Base-by-base conservation (phyloP, 495 filamentous ascomycete genomes). In the Lophiostoma macrostomum region DNA sequence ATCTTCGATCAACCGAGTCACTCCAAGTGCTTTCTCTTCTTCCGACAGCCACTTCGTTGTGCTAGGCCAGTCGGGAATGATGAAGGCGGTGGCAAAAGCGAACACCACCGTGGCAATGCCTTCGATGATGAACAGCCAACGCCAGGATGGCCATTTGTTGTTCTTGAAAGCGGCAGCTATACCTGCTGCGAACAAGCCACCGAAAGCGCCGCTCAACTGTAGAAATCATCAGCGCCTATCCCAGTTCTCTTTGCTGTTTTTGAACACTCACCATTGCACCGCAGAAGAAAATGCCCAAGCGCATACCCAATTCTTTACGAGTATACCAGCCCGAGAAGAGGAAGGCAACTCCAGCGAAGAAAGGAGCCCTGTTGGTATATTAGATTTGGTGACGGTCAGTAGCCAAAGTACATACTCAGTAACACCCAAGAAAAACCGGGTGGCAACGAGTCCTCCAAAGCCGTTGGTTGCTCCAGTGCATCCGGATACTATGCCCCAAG, bases 161-260 rank as follows among this genome's bases (percentile, higher is more conserved):
- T 10, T 38, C 16, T 38, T 18, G 16, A 38, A 38, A 8, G 35
- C 35, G 2, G 76, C 75, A 7, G 63, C 37, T 2, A 74, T 45
- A 10, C 76, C 76, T 5, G 68, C 65, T 1, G 80, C 76, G 28
- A 86, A 79, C 1, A 85, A 63, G 0, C 82, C 82, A 2, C 80
- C 82, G 58, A 85, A 83, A 35, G 80, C 79, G 24, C 80, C 80
- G n/a, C 78, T 79, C 12, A 85, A 75, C n/a, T n/a, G n/a, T n/a
- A n/a, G n/a, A n/a, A n/a, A n/a, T n/a, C n/a, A n/a, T n/a, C n/a
- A n/a, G n/a, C n/a, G n/a, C n/a, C n/a, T n/a, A n/a, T n/a, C n/a
- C n/a, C n/a, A n/a, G n/a, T n/a, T n/a, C n/a, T n/a, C n/a, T n/a
- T n/a, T n/a, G n/a, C n/a, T n/a, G n/a, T n/a, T n/a, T n/a, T n/a